phyloP scores from a whole-genome alignment of 345 rosid species.

The Hirschfeldia incana region DNA sequence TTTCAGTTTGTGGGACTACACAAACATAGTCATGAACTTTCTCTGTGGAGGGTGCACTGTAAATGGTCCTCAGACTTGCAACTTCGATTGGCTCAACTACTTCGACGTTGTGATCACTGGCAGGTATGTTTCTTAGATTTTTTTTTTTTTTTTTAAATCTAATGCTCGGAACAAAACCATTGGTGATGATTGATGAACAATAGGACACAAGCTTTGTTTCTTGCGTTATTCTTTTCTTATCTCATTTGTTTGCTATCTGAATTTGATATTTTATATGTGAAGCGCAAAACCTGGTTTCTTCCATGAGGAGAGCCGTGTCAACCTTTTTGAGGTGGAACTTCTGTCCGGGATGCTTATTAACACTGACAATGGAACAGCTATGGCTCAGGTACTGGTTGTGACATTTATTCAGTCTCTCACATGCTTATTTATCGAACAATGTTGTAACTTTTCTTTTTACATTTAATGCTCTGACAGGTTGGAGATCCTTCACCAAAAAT shows the following conservation, averaged over 20 bases:
- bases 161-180: not conserved
- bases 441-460: not conserved
- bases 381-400: conserved; percentile 65
- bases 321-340: conserved; percentile 88
- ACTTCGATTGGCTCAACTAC: conserved; percentile 87
- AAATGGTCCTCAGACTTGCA: conserved; percentile 48
- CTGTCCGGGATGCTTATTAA: conserved; percentile 83
- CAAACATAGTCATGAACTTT: conserved; percentile 93
- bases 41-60: conserved; percentile 59
- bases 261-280: conserved; percentile 34
- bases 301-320: conserved; percentile 83
- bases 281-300: conserved; percentile 98
- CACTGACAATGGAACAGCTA: conserved; percentile 94
- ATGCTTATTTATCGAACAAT: not conserved
- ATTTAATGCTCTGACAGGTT: conserved; percentile 46
- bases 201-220: not conserved
- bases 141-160: conserved; percentile 3
- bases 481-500: conserved; percentile 55
- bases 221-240: not conserved
- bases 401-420: not conserved
- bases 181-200: not conserved
- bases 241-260: conserved; percentile 11
- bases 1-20: conserved; percentile 98
- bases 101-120: conserved; percentile 95
- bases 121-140: conserved; percentile 55